Base-by-base conservation (phyloP, 1,139 yeast species). In the Kodamaea plutei region DNA sequence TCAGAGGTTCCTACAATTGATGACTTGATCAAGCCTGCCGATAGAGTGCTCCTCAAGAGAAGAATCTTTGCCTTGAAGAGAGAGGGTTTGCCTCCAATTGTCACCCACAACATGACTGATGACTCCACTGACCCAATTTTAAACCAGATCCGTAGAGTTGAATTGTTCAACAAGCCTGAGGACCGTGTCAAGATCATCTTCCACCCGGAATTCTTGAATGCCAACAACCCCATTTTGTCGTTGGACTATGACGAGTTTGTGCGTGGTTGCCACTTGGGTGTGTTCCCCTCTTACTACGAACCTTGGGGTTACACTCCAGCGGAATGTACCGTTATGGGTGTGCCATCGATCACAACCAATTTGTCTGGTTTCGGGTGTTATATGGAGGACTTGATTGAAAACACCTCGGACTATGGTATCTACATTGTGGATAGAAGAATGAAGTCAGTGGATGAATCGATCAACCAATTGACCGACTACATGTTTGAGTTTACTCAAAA, bases 271-370 rank as follows among this genome's bases (percentile, higher is more conserved):
- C 97, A 91, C 60, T 69, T 91, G 64, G 98, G 98, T 56, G 95
- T 91, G 31, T 91, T 91, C 80, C 98, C 98, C 30, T 87, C 96
- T 0, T 91, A 91, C 62, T 91, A 91, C 54, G 98, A 91, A 61
- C 98, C 98, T 5, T 91, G 98, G 98, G 98, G 98, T 21, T 91
- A 91, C 61, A 91, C 98, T 5, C 98, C 98, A 8, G 97, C 97
- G 8, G 98, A 91, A 58, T 91, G 98, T 68, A 91, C 98, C 1
- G 98, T 91, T 21, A 91, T 91, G 98, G 98, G 98, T 39, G 95
- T 91, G 36, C 98, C 98, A 12, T 85, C 96, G n/a, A 85, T 91
- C 51, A 89, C 98, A 15, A 91, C 98, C 31, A 91, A 91, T 58
- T 69, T 91, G 43, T 87, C 96, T 6, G 98, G 98, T 2, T 91